These are phyloP conservation scores for Cucurbita pepo DNA, from an alignment of 306 rosid genomes.

Conservation along the genomic window DNA sequence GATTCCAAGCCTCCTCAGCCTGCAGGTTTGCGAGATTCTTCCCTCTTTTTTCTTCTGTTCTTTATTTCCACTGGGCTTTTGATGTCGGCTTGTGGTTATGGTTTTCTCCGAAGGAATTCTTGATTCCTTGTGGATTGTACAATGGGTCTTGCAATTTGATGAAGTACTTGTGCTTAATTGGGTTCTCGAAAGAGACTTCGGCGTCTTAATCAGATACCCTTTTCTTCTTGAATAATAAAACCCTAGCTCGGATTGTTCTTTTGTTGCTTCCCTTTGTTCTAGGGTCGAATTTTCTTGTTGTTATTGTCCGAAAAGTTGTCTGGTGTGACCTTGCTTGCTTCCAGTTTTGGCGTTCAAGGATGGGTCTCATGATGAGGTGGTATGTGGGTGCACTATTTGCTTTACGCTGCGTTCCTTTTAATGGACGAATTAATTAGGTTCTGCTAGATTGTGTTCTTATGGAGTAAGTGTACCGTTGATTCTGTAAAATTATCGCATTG, in stretches of 20 bases:
- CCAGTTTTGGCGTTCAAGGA: background rate
- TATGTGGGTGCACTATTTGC: background rate
- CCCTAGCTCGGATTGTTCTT: background rate
- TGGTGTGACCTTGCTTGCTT: background rate
- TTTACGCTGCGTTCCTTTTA: background rate
- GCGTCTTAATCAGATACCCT: background rate
- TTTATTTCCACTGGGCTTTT: background rate
- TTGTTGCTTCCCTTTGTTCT: background rate
- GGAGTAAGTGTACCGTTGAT: background rate
- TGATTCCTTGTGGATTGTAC: background rate
- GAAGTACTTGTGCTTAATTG: background rate
- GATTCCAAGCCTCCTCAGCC: conserved; percentile 9
- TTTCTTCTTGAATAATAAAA: background rate
- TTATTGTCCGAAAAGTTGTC: background rate
- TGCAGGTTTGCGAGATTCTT: conserved; percentile 9
- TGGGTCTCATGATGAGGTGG: background rate
- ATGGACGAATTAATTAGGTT: background rate
- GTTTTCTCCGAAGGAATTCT: background rate
- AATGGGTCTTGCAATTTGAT: background rate
- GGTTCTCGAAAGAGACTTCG: background rate
- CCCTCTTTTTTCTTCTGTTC: background rate
- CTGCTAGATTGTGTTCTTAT: background rate
- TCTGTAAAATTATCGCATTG: background rate
- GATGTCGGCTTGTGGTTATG: background rate
- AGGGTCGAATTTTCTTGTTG: background rate